Base-by-base conservation (phyloP, 345 rosid species). In the Nephelium lappaceum region DNA sequence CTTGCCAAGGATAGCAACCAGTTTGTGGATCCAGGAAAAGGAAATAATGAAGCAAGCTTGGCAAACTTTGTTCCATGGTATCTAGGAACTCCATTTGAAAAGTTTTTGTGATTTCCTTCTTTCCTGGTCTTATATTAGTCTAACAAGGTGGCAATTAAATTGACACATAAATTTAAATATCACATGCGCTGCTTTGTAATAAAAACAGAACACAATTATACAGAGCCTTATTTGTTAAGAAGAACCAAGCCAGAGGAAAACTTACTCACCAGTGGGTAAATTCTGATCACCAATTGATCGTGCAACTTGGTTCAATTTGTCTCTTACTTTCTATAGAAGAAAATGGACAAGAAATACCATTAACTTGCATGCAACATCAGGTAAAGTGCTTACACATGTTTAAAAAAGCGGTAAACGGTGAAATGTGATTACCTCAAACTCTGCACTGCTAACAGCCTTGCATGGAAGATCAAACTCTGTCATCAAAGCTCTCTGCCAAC, bases 381-480 rank as follows among this genome's bases (percentile, higher is more conserved):
- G 61, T 31, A 11, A 74, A 25, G 36, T 63, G 25, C 27, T 47
- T 19, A 47, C 36, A 6, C 45, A 31, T 19, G 61, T 62, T 42
- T 25, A 73, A 25, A 62, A 18, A 51, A 24, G 8, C n/a, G 6
- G 15, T 58, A 63, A 61, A 0, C 15, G 14, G 21, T 31, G 55
- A 27, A 81, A 31, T 4, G 21, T 41, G 76, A 63, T 67, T 81
- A 92, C 98, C 98, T 93, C 98, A 76, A 86, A 86, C 77, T 93
- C 95, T 71, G 92, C 84, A 18, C 75, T 84, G 72, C 81, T 79
- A 73, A 93, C 93, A 73, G 86, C 81, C 88, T 90, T 90, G 83
- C 86, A 90, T 11, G 93, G 93, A 85, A 91, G 88, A 66, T 89
- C 82, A 70, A 94, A 86, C 83, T 94, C 97, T 31, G 86, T 84